Evolutionary conservation across 176 grass and related monocot genomes (phyloP).

Genomic region (Phoenix roebelenii): DNA sequence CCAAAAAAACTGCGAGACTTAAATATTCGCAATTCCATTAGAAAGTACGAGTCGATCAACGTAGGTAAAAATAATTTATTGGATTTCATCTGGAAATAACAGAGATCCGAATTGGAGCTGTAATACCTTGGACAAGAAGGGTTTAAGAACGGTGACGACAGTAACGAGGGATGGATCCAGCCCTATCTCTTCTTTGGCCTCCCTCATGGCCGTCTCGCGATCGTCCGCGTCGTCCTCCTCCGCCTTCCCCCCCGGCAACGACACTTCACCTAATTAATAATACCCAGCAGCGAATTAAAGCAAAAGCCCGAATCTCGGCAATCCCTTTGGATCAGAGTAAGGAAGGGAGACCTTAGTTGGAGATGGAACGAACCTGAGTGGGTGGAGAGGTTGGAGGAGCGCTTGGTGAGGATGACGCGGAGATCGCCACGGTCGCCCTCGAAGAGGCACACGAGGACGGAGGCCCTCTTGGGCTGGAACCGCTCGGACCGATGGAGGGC

Average conservation of each 20-base stretch:
- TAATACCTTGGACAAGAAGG: slow-evolving; percentile 84
- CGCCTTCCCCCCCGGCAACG: slow-evolving; percentile 79
- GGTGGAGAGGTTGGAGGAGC: slow-evolving; percentile 59
- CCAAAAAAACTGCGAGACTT: no score
- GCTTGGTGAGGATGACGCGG: slow-evolving; percentile 82
- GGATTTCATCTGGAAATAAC: no score
- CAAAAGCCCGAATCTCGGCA: no score
- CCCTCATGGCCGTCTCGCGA: slow-evolving; percentile 64
- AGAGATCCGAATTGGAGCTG: not conserved
- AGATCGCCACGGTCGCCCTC: slow-evolving; percentile 45
- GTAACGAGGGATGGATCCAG: slow-evolving; percentile 54
- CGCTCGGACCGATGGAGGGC: not conserved
- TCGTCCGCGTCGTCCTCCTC: slow-evolving; percentile 77
- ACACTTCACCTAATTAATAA: slow-evolving; percentile 58
- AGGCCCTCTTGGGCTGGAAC: slow-evolving; percentile 24
- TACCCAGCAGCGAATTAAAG: no score
- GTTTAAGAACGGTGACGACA: slow-evolving; percentile 66
- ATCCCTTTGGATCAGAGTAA: no score
- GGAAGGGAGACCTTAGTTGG: no score
- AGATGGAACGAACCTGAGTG: slow-evolving; percentile 37
- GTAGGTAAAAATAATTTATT: no score
- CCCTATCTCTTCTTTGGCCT: slow-evolving; percentile 86
- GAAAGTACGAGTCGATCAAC: no score
- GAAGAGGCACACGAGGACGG: slow-evolving; percentile 85
- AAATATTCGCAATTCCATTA: no score